Evolutionary conservation across 352 stramenopile genomes (phyloP), one percentile per base, ranked within the genome.

Genomic region (Pythium utonaiense): DNA sequence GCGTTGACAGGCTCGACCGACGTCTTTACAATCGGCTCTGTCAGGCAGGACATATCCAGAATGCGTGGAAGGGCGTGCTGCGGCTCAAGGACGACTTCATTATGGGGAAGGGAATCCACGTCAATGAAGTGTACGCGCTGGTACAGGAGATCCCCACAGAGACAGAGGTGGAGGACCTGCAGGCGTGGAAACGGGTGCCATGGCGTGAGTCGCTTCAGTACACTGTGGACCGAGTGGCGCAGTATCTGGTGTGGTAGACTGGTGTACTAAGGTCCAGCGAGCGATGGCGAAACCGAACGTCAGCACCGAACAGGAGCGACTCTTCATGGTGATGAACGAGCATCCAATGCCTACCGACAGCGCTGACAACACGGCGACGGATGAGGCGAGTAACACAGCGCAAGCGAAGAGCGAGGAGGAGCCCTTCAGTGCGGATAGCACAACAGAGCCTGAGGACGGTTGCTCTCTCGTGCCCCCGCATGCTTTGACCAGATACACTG

Each of bases 1-100:
- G 56, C 36, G 62, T 86, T n/a, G 74, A 77, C 38, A 80, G 69
- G 74, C 49, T 60, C 13, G 76, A 83, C 41, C 63, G 74, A 7
- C 64, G 60, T 1, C 66, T 83, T 17, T 83, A 75, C 48, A 59
- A 80, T 27, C 69, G 72, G 10, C 59, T 69, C 13, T 86, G 74
- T n/a, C 52, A 77, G 6, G 71, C 74, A 1, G 74, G 64, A 0
- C 53, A 64, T 0, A 55, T 83, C 19, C 71, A 73, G 27, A 79
- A 75, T 45, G 51, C 62, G 33, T 86, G 69, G 74, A 70, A 58
- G 22, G 57, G 57, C 0, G 69, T 86, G 21, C 48, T 83, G 21
- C 42, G 55, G 33, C 51, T 82, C 13, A 75, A 82, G 49, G 55
- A 75, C 7, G 66, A 70, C 21, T 82, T 79, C 45, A 48, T 77